These are phyloP conservation scores for Lepidium didymum DNA, from an alignment of 345 rosid species.

Conservation along the genomic window DNA sequence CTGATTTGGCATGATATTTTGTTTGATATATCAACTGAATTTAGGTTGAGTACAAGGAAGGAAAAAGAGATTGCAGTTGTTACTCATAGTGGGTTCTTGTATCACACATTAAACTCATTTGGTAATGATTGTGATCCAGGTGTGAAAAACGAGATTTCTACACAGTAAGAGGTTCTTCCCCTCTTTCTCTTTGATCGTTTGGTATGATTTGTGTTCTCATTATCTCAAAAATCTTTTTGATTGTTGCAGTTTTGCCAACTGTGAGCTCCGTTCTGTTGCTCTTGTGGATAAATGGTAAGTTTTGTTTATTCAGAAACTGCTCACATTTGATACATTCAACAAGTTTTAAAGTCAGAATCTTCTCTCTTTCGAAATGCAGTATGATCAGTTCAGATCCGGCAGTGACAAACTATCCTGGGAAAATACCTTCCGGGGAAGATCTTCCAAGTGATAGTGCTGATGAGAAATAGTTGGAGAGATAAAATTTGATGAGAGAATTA, in stretches of 20 bases:
- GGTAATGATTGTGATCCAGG: slow-evolving; percentile 47
- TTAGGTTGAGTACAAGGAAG: slow-evolving; percentile 65
- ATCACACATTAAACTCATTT: slow-evolving; percentile 43
- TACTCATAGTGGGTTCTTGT: slow-evolving; percentile 64
- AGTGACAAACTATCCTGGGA: slow-evolving; percentile 50
- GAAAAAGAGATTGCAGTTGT: slow-evolving; percentile 82
- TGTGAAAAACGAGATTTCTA: slow-evolving; percentile 49
- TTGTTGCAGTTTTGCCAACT: slow-evolving; percentile 55
- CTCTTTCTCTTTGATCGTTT: background rate
- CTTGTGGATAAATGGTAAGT: slow-evolving; percentile 54
- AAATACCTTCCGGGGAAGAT: slow-evolving; percentile 45
- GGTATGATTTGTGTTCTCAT: background rate
- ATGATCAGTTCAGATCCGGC: slow-evolving; percentile 38
- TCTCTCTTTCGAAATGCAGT: slow-evolving; percentile 27
- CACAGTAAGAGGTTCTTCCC: slow-evolving; percentile 37
- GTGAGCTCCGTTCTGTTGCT: slow-evolving; percentile 69
- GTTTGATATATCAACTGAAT: background rate
- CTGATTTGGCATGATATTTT: background rate
- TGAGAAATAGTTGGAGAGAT: slow-evolving; percentile 8
- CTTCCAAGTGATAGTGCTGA: slow-evolving; percentile 48
- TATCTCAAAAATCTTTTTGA: background rate
- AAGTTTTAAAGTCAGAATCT: background rate
- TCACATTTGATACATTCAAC: background rate
- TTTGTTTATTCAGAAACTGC: background rate
- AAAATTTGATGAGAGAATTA: background rate